Base-by-base conservation (phyloP, 2,329 filamentous ascomycete genomes). In the Cercospora janseana region DNA sequence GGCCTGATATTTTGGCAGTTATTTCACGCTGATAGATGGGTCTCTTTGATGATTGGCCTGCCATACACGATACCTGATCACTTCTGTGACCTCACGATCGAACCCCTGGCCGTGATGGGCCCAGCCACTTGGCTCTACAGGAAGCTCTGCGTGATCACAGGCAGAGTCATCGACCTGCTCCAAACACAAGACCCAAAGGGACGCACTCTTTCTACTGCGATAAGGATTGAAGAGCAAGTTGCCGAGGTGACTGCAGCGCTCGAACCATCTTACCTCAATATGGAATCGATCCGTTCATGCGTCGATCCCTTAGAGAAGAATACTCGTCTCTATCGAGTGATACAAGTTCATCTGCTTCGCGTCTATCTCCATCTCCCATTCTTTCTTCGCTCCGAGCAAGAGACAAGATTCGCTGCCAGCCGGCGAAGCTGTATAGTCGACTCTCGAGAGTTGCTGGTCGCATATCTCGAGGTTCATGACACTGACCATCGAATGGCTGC, bases 281-380 rank as follows among this genome's bases (percentile, higher is more conserved):
- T 57, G 24, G 15, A 41, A 10, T 20, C 27, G 8, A 48, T 55
- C 16, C 40, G 41, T 7, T 13, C 26, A 13, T 52, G 45, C 35
- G 15, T 21, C 12, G 42, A 55, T 35, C 15, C 18, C 4, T 15
- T 24, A 1, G 52, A 57, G n/a, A 51, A 56, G 40, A 37, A 26
- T 15, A 52, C 42, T 3, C 42, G 50, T 18, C 50, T 56, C 5
- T 56, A 56, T 40, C 46, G 50, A 13, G 20, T 49, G 5, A 26
- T 52, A 9, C 52, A 56, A 6, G 75, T 69, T 58, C 72, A 73
- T 41, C 71, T 75, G 52, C 67, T 75, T 27, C 64, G 70, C 31
- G 63, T 73, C 12, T 73, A 74, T 51, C 63, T 75, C 9, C 72
- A 75, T 51, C 63, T 76, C 3, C 73, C 73, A 1, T 75, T 75